Evolutionary conservation across 345 rosid species (phyloP).

Genomic region (Bruguiera sexangula): DNA sequence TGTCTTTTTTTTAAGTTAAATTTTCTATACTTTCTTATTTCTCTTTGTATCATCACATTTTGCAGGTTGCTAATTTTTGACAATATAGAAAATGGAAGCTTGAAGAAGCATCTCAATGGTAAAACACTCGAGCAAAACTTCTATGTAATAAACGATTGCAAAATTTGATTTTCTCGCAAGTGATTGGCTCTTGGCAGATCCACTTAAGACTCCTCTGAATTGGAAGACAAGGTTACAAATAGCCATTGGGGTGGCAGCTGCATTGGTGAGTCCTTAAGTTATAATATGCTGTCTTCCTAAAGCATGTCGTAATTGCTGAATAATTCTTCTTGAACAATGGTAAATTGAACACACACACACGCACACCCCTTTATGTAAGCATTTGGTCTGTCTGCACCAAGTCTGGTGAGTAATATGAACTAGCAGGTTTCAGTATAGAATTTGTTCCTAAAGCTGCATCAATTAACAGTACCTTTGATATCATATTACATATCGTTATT

Average conservation of each 20-base stretch:
- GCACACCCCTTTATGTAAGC: too few species aligned
- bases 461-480: too few species aligned
- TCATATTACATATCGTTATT: neutral
- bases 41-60: neutral
- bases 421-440: neutral
- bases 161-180: conserved; percentile 2
- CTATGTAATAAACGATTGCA: neutral
- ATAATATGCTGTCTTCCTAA: conserved; percentile 1
- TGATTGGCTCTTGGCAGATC: conserved; percentile 55
- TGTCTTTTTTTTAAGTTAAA: too few species aligned
- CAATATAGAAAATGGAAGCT: conserved; percentile 79
- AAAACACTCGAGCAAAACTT: conserved; percentile 22
- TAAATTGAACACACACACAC: too few species aligned
- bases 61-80: conserved; percentile 78
- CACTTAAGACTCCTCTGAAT: conserved; percentile 82
- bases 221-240: conserved; percentile 81
- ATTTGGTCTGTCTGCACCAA: too few species aligned
- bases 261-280: conserved; percentile 57
- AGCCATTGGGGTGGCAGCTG: conserved; percentile 89
- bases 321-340: neutral
- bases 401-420: too few species aligned
- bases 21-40: neutral
- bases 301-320: neutral
- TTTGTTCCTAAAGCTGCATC: neutral
- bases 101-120: conserved; percentile 89